Evolutionary conservation across 345 rosid genomes (phyloP), one percentile per base, ranked within the genome.

Genomic region (Sapria himalayana): DNA sequence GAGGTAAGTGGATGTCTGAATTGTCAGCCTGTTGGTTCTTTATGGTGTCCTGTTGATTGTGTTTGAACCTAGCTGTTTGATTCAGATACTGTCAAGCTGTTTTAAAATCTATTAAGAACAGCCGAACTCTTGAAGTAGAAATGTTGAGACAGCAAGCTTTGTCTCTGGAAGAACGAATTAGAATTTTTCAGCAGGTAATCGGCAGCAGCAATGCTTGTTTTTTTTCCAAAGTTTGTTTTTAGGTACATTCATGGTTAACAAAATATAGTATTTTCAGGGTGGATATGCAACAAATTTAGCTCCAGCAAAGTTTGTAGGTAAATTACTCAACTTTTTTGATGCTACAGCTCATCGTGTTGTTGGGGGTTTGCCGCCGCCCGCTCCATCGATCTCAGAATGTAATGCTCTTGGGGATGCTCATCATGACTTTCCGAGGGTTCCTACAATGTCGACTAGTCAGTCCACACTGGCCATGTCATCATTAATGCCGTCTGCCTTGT

Each of bases 271-370:
- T 41, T 52, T 52, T 51, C 67, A 80, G 93, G 85, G 93, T 51
- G 93, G 93, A 36, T 76, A 64, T 50, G 46, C 80, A 12, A 45
- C 73, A 33, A 76, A 76, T 69, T 58, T 73, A 64, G 86, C 79
- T 46, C 79, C 84, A 4, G 73, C 58, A 32, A 78, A 76, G 64
- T 41, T 80, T 25, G 82, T 80, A 0, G 85, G 85, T 18, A 73
- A 73, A 53, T 51, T 80, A 66, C 80, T 73, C 43, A 80, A 76
- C 58, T 71, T 80, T 57, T 63, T 79, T 50, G 92, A 79, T 52
- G 75, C 65, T 44, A 79, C 92, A 24, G 85, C 92, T 11, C 76
- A 67, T 57, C 73, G 70, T 42, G 85, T 76, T 59, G 92, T 80
- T 56, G 98, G 93, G 9, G 73, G 74, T 22, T 60, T 71, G 25